Evolutionary conservation across 1,284 basidiomycete genomes (phyloP).

Genomic region (Trametes versicolor): DNA sequence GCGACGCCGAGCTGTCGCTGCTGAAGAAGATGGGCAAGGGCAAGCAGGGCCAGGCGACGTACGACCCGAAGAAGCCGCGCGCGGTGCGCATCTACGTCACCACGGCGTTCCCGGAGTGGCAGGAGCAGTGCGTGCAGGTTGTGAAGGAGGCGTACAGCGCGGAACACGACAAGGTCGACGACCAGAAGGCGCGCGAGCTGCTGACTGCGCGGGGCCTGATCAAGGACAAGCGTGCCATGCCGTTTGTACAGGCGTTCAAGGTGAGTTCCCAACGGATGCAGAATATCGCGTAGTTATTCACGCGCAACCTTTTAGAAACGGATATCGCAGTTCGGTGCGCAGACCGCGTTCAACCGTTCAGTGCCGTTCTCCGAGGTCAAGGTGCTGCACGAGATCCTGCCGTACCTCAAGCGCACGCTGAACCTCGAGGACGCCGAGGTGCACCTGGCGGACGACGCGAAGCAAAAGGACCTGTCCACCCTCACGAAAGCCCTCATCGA

Average conservation of each 20-base stretch:
- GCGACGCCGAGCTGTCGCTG: conserved; percentile 86
- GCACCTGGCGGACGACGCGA: conserved; percentile 76
- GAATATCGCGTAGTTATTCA: neutral
- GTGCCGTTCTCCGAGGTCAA: conserved; percentile 89
- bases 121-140: conserved; percentile 83
- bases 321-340: conserved; percentile 81
- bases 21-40: conserved; percentile 80
- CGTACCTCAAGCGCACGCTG: conserved; percentile 89
- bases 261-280: conserved; percentile 49
- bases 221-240: conserved; percentile 98
- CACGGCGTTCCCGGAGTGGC: conserved; percentile 93
- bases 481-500: conserved; percentile 81
- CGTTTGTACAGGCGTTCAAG: conserved; percentile 94
- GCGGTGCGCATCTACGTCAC: conserved; percentile 91
- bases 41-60: conserved; percentile 64
- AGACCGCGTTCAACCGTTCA: conserved; percentile 87
- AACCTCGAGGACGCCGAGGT: conserved; percentile 80
- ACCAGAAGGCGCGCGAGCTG: conserved; percentile 79
- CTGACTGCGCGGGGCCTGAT: conserved; percentile 83
- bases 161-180: conserved; percentile 78
- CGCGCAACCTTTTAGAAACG: conserved; percentile 68
- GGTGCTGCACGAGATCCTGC: conserved; percentile 77
- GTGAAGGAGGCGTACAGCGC: conserved; percentile 78
- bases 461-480: conserved; percentile 56
- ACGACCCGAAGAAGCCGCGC: conserved; percentile 88